Evolutionary conservation across 208 protist species (phyloP).

Genomic region (Trypanosoma congolense): DNA sequence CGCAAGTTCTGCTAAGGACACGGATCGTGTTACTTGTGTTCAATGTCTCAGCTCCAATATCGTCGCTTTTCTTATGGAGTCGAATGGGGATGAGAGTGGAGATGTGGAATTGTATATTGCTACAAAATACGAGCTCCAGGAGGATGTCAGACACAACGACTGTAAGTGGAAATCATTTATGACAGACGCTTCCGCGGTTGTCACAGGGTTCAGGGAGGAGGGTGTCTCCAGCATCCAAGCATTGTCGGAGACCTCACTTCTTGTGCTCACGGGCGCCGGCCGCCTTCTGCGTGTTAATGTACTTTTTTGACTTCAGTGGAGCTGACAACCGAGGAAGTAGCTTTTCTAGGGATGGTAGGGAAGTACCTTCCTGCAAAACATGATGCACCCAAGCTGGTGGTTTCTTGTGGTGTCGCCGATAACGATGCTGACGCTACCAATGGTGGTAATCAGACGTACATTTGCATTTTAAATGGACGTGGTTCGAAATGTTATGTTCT

Average conservation of each 20-base stretch:
- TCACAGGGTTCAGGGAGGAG: conserved; percentile 13
- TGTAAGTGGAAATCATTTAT: conserved; percentile 25
- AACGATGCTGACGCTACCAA: neutral
- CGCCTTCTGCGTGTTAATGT: conserved; percentile 16
- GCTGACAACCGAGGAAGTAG: conserved; percentile 9
- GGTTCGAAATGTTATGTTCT: conserved; percentile 5
- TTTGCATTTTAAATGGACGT: conserved; percentile 8
- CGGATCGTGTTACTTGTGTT: conserved; percentile 4
- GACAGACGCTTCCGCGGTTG: conserved; percentile 14
- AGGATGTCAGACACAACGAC: conserved; percentile 11
- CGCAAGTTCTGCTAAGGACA: neutral
- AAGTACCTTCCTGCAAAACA: neutral
- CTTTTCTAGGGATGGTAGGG: neutral
- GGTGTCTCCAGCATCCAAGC: conserved; percentile 12
- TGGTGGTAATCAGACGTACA: neutral
- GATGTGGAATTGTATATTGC: conserved; percentile 16
- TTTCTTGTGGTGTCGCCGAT: neutral
- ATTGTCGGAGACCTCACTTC: conserved; percentile 10
- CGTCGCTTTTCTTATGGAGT: conserved; percentile 15
- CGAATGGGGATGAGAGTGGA: conserved; percentile 1
- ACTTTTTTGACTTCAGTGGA: neutral
- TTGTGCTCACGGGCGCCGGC: conserved; percentile 20
- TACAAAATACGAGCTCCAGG: conserved; percentile 14
- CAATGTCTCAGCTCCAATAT: conserved; percentile 17
- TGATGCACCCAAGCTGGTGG: neutral